Evolutionary conservation across 1,284 basidiomycete species (phyloP), one percentile per base, ranked within the genome.

Genomic region (Moesziomyces globuligerus): DNA sequence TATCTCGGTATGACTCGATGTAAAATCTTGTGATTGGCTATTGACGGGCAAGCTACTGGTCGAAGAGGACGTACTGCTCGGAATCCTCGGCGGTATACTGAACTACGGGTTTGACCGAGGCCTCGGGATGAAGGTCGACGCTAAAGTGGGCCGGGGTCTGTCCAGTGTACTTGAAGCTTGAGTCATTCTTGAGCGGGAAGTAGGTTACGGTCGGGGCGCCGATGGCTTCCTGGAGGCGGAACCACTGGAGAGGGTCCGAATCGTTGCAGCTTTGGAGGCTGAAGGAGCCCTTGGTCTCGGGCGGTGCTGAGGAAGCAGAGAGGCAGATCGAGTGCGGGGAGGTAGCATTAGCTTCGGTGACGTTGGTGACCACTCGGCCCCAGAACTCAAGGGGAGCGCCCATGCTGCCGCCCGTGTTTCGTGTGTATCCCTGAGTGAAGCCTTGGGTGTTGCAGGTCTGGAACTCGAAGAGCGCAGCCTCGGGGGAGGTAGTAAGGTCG

Each of bases 331-430:
- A 26, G 39, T 42, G 29, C 15, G 15, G 7, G 7, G 32, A 25
- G 38, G 15, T n/a, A 23, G 36, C n/a, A 15, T 44, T 20, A 28
- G 36, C 11, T 2, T 11, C 17, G 32, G 55, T 47, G 18, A 48
- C 20, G 24, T 56, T 52, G 52, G 52, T 55, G 1, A 55, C 45
- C 21, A 67, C 64, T 11, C 64, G 56, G 23, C 64, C 64, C 52
- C 52, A 67, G 52, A 26, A 67, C 38, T 67, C 64, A 48, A 60
- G 29, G 11, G 64, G 64, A 10, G 64, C 64, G 21, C 64, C 64
- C 64, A 56, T 52, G 18, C 55, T 59, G 15, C 53, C 52, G 4
- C 41, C 45, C 0, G 15, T n/a, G 57, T 60, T 67, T 37, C 64
- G 64, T 13, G 64, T 56, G 51, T 32, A 55, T 51, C 48, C 57